Evolutionary conservation across 1,284 basidiomycete species (phyloP).

Genomic region (Sanguinoderma infundibulare): DNA sequence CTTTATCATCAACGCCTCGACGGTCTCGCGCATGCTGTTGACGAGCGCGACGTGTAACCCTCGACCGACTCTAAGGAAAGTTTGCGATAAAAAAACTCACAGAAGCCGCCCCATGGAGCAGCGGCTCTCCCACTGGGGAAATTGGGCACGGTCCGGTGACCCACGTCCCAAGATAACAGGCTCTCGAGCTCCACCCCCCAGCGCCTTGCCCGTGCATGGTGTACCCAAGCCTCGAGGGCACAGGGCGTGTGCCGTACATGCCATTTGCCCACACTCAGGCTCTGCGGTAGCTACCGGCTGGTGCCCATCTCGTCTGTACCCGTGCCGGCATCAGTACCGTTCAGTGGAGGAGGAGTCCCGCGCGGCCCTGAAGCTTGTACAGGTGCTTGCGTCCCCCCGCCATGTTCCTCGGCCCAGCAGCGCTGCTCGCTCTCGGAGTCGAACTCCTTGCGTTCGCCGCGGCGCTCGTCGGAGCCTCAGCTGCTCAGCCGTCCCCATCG

Average conservation of each 20-base stretch:
- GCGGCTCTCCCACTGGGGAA: not conserved
- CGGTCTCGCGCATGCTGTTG: not conserved
- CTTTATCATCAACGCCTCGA: not conserved
- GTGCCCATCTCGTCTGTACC: not conserved
- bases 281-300: too few species aligned
- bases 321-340: not conserved
- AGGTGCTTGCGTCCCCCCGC: constrained; percentile 8
- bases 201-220: not conserved
- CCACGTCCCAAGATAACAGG: constrained; percentile 3
- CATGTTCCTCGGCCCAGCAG: constrained; percentile 1
- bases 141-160: constrained; percentile 1
- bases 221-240: not conserved
- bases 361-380: not conserved
- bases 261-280: too few species aligned
- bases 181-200: not conserved
- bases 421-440: not conserved
- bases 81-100: not conserved
- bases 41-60: not conserved
- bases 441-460: constrained; percentile 7
- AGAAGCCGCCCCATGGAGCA: not conserved
- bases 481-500: not conserved
- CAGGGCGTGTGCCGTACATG: not conserved
- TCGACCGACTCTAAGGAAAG: not conserved
- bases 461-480: not conserved
- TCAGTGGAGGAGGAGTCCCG: not conserved